These are phyloP conservation scores for Cystobasidium slooffiae DNA, from an alignment of 1,284 basidiomycete species.

Conservation along the genomic window DNA sequence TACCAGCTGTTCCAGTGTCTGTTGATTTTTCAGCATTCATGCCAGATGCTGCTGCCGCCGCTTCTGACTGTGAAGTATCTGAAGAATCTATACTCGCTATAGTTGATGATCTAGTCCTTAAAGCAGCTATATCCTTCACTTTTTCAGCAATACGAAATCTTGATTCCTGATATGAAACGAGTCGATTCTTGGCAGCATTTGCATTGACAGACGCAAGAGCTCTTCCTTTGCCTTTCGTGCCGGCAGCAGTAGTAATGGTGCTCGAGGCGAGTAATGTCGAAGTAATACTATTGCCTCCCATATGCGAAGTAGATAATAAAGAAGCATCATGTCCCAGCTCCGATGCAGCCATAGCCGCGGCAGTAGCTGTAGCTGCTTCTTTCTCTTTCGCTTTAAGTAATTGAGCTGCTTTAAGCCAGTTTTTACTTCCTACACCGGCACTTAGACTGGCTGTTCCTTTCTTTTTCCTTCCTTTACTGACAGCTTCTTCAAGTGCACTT, in stretches of 20 bases:
- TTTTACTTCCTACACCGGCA: slow-evolving; percentile 34
- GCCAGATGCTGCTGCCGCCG: not conserved
- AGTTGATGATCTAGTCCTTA: not conserved
- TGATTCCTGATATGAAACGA: slow-evolving; percentile 18
- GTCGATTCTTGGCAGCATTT: not conserved
- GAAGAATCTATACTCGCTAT: no score
- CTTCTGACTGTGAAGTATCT: not conserved
- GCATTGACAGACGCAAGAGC: not conserved
- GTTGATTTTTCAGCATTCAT: not conserved
- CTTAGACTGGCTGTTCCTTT: slow-evolving; percentile 2
- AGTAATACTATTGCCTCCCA: slow-evolving; percentile 8
- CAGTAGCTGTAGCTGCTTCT: no score
- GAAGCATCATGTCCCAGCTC: not conserved
- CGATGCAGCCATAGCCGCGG: not conserved
- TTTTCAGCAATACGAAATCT: slow-evolving; percentile 18
- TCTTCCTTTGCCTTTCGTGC: not conserved
- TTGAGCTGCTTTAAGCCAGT: slow-evolving; percentile 33
- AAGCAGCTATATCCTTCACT: slow-evolving; percentile 17
- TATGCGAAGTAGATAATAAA: slow-evolving; percentile 15
- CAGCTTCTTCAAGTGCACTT: slow-evolving; percentile 4
- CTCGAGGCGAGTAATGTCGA: not conserved
- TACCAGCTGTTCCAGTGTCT: not conserved
- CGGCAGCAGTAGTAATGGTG: not conserved
- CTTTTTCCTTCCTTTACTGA: slow-evolving; percentile 9
- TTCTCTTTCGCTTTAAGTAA: slow-evolving; percentile 28